These are phyloP conservation scores for Aspergillus uvarum DNA, from an alignment of 2,329 filamentous ascomycete species.

Conservation along the genomic window DNA sequence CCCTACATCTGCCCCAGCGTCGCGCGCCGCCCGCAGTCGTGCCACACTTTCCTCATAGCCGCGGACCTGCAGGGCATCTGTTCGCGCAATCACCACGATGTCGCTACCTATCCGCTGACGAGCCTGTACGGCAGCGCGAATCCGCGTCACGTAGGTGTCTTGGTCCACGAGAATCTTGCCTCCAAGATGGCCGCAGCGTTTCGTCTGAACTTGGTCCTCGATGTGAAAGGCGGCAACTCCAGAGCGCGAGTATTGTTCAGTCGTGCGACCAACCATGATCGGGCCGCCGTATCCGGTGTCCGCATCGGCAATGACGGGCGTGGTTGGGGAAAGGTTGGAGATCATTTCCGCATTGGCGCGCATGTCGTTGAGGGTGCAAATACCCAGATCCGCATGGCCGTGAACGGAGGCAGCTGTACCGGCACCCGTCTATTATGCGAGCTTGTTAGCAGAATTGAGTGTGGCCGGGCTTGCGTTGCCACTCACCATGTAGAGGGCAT, in stretches of 20 bases:
- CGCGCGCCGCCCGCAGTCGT: conserved; percentile 41
- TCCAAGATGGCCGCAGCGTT: conserved; percentile 43
- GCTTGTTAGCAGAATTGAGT: not conserved
- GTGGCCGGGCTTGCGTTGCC: not conserved
- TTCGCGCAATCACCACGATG: conserved; percentile 48
- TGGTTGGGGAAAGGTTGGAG: conserved; percentile 50
- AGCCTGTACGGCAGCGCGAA: conserved; percentile 40
- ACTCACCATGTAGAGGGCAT: conserved; percentile 53
- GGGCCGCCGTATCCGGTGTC: conserved; percentile 57
- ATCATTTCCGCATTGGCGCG: conserved; percentile 55
- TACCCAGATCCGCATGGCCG: conserved; percentile 52
- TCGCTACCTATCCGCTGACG: conserved; percentile 38
- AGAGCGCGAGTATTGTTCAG: conserved; percentile 51
- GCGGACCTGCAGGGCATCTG: conserved; percentile 37
- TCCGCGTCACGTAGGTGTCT: conserved; percentile 36
- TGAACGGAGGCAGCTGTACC: conserved; percentile 51
- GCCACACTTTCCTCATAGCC: conserved; percentile 44
- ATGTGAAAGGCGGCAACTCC: conserved; percentile 59
- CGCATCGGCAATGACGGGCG: conserved; percentile 55
- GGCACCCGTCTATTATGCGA: conserved; percentile 50
- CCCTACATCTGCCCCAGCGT: conserved; percentile 43
- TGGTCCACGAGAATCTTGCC: conserved; percentile 42
- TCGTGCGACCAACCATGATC: conserved; percentile 51
- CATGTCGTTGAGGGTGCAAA: conserved; percentile 55
- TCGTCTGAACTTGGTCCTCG: conserved; percentile 56